Base-by-base conservation (phyloP, 228 moss, liverwort and hornwort species). In the Sphagnum fallax region DNA sequence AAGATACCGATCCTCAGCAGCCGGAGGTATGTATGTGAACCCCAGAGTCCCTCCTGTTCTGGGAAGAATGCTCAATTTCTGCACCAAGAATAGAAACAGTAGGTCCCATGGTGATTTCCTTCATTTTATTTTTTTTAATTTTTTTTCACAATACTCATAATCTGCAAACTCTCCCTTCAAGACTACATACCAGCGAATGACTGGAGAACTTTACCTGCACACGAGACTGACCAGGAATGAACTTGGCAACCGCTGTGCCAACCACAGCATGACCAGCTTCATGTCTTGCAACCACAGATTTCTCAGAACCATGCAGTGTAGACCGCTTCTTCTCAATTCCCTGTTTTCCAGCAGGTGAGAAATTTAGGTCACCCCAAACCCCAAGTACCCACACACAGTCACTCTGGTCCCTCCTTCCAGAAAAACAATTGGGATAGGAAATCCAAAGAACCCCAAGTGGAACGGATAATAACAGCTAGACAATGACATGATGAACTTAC, bases 211-310 rank as follows among this genome's bases (percentile, higher is more conserved):
- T 32, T 78, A 95, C 95, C 90, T 95, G 90, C 69, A 95, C 95
- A 71, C 92, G 79, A 63, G 87, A 76, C 65, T 92, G 89, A 49
- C 78, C 90, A 71, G 92, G 92, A 78, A 95, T 85, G 78, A 92
- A 92, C 79, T 90, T 95, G 52, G 89, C 87, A 51, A 95, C 95
- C 52, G 95, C 95, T 65, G 95, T 95, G 74, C 95, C 95, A 73
- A 95, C 87, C 73, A 95, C 89, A 66, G 95, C 95, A 79, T 95
- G 95, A 60, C 95, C 95, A 72, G 95, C 95, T 82, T 95, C 95
- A 77, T 95, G 95, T 18, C 88, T 87, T 71, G 95, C 95, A 70
- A 95, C 95, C 10, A 95, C 95, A 70, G 87, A 92, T 76, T 95
- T 95, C 76, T 95, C 95, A 70, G 87, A 90, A 75, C 95, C 95